Evolutionary conservation across 768 basidiomycete species (phyloP).

Genomic region (Russula lepida): DNA sequence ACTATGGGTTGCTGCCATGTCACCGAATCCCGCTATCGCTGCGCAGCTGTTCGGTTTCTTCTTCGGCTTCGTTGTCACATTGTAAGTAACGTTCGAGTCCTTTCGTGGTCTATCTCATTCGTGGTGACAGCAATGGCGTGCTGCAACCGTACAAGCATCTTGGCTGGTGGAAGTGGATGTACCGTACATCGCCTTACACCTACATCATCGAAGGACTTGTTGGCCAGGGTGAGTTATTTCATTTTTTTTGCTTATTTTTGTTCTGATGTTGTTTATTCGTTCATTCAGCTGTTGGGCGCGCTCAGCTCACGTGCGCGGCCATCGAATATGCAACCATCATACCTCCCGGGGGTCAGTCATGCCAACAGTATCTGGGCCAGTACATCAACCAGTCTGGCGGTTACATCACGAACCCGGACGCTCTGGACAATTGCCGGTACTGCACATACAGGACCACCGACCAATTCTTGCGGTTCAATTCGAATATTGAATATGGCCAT

Average conservation of each 20-base stretch:
- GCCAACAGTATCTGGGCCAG: slow-evolving; percentile 36
- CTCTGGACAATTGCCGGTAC: slow-evolving; percentile 36
- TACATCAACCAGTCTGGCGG: slow-evolving; percentile 40
- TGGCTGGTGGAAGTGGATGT: slow-evolving; percentile 41
- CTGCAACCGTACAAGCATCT: slow-evolving; percentile 38
- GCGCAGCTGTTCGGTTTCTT: slow-evolving; percentile 32
- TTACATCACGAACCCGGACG: slow-evolving; percentile 37
- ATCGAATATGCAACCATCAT: slow-evolving; percentile 52
- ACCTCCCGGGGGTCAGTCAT: slow-evolving; percentile 40
- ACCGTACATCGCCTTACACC: slow-evolving; percentile 29
- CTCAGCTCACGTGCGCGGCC: slow-evolving; percentile 45
- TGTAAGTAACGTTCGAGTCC: slow-evolving; percentile 27
- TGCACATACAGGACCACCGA: slow-evolving; percentile 56
- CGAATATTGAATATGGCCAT: slow-evolving; percentile 53
- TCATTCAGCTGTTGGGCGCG: slow-evolving; percentile 45
- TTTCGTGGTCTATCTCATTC: neutral
- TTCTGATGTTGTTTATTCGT: neutral
- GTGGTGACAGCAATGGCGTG: slow-evolving; percentile 35
- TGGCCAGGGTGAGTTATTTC: slow-evolving; percentile 37
- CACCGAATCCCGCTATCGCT: slow-evolving; percentile 36
- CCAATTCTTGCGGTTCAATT: slow-evolving; percentile 42
- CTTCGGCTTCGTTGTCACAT: slow-evolving; percentile 36
- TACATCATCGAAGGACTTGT: slow-evolving; percentile 35
- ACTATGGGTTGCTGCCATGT: slow-evolving; percentile 35
- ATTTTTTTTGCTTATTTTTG: neutral